Evolutionary conservation across 768 basidiomycete species (phyloP), one percentile per base, ranked within the genome.

Genomic region (Tylopilus sp.): DNA sequence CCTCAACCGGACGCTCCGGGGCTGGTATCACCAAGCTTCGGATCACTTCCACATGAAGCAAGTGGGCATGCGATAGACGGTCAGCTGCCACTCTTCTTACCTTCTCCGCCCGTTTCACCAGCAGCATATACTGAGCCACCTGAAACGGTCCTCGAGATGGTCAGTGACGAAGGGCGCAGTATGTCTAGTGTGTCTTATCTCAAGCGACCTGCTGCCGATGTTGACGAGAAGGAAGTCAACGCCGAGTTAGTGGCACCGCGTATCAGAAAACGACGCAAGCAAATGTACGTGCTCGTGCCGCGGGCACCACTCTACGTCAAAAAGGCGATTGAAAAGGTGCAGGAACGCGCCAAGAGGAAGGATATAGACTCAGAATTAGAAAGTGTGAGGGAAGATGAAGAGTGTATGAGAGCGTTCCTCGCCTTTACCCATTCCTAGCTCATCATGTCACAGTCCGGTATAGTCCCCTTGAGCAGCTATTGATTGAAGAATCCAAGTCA

Each of bases 401-500:
- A 65, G 63, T 26, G 68, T 69, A 69, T 55, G 69, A 54, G 52
- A 66, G 55, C 21, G 57, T 63, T 59, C 44, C 55, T 51, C 47
- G 47, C 56, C 35, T 59, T n/a, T 26, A 41, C 51, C 53, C 56
- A 56, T 48, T 20, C 47, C 41, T 65, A 62, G 67, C 69, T 59
- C 58, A 62, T 63, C 44, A 44, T 58, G 59, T 66, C 28, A 48
- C 61, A 79, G 81, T 78, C 57, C 66, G 65, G 47, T 69, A 66
- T 57, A 60, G 47, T 63, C 56, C 51, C 50, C 56, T 63, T 55
- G 79, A 80, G 59, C 71, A 66, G 48, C 65, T 72, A 39, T 73
- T 77, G 30, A 67, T 82, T 53, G 62, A 72, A 47, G 62, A 79
- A 51, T 75, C 83, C 48, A 77, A 73, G 51, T 72, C 73, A 8